Conservation (phyloP, 768 basidiomycete genomes). For the Amanita jacksonii region DNA sequence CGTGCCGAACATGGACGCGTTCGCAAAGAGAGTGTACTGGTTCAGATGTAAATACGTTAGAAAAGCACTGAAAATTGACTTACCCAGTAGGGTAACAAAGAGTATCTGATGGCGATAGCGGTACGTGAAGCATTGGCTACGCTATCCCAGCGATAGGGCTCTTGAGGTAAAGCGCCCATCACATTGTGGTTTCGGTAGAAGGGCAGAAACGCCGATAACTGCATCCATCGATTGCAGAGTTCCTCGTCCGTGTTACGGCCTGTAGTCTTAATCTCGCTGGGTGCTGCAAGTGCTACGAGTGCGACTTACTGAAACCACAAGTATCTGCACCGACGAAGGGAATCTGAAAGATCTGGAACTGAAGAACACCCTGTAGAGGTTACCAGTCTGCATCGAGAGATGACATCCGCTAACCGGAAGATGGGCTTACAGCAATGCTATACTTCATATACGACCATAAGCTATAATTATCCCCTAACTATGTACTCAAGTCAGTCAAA, state of each 20-base stretch:
- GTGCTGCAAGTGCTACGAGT: constrained; percentile 12
- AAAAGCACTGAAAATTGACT: constrained; percentile 15
- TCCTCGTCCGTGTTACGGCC: constrained; percentile 69
- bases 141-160: constrained; percentile 75
- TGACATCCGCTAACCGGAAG: no score
- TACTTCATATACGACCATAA: constrained; percentile 65
- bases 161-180: constrained; percentile 59
- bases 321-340: constrained; percentile 81
- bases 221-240: constrained; percentile 81
- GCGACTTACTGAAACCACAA: constrained; percentile 47
- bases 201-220: constrained; percentile 71
- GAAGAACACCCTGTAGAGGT: constrained; percentile 51
- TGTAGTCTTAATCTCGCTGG: constrained; percentile 11
- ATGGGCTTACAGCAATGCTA: constrained; percentile 36
- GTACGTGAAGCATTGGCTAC: constrained; percentile 66
- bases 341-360: constrained; percentile 79
- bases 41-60: constrained; percentile 4
- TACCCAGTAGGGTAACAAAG: constrained; percentile 74
- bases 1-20: constrained; percentile 52
- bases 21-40: constrained; percentile 70
- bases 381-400: no score
- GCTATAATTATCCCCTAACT: constrained; percentile 74
- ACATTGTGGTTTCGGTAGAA: constrained; percentile 79
- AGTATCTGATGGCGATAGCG: constrained; percentile 63
- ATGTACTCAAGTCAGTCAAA: not conserved